Conservation (phyloP, 2,329 filamentous ascomycete species). For the Colletotrichum sp. region DNA sequence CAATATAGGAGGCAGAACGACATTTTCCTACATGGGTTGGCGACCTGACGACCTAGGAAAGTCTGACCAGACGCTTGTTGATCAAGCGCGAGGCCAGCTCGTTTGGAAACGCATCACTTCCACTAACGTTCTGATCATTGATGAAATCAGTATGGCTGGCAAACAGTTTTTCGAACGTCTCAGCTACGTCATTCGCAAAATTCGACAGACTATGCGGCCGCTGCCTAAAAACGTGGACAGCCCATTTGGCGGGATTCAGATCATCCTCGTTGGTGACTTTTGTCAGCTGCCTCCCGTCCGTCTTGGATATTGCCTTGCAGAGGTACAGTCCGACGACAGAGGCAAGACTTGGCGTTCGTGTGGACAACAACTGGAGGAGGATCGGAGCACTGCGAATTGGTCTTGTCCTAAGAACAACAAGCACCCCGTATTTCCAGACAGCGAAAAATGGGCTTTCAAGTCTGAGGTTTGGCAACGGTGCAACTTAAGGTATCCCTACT, state of each 20-base stretch:
- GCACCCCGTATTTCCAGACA: conserved; percentile 44
- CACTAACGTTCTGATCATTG: conserved; percentile 66
- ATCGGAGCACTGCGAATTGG: background rate
- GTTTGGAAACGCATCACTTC: conserved; percentile 39
- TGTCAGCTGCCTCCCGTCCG: background rate
- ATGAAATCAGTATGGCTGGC: conserved; percentile 71
- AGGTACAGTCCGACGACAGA: background rate
- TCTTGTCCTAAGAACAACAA: conserved; percentile 26
- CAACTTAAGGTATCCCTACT: conserved; percentile 42
- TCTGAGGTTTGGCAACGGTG: conserved; percentile 60
- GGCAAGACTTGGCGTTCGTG: background rate
- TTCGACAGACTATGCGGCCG: background rate
- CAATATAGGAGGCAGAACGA: background rate
- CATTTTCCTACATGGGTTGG: background rate
- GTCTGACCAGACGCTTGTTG: background rate
- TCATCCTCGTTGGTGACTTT: background rate
- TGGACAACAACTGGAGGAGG: background rate
- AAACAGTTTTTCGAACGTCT: conserved; percentile 66
- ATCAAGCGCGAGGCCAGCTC: conserved; percentile 21
- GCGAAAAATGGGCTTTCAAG: conserved; percentile 66
- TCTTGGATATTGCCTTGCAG: background rate
- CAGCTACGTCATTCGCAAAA: conserved; percentile 48
- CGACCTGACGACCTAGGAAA: background rate
- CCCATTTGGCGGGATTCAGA: background rate
- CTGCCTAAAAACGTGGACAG: background rate